These are phyloP conservation scores for Trichophyton verrucosum DNA, from an alignment of 2,329 filamentous ascomycete genomes.

Conservation along the genomic window DNA sequence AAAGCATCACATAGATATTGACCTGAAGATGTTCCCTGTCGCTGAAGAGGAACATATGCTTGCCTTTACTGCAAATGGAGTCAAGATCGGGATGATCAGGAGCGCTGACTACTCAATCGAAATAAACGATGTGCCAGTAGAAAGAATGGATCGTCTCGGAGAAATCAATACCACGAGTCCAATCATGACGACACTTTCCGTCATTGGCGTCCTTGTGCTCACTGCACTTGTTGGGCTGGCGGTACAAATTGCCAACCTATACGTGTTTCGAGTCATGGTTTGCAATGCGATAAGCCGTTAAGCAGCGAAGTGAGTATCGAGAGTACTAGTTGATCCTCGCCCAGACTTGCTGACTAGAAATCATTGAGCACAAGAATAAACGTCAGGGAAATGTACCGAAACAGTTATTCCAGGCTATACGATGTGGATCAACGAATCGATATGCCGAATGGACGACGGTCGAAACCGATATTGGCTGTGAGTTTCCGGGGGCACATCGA, in stretches of 20 bases:
- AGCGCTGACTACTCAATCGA: neutral
- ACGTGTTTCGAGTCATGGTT: neutral
- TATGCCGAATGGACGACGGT: too few species aligned
- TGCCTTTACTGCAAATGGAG: neutral
- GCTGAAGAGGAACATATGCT: neutral
- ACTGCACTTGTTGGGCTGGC: neutral
- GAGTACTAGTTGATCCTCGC: neutral
- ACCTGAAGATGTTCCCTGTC: neutral
- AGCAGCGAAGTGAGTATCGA: neutral
- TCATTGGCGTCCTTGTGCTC: neutral
- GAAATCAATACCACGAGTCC: neutral
- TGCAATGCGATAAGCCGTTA: neutral
- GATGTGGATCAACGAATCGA: too few species aligned
- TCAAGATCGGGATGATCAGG: neutral
- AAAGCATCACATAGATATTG: neutral
- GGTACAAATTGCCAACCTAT: neutral
- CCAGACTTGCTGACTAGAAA: too few species aligned
- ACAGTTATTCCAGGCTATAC: too few species aligned
- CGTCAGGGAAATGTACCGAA: too few species aligned
- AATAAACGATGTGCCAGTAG: neutral
- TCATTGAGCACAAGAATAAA: too few species aligned
- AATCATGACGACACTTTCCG: neutral
- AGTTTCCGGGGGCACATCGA: too few species aligned
- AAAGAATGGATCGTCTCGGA: neutral
- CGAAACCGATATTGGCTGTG: too few species aligned